These are phyloP conservation scores for Aspergillus texensis DNA, from an alignment of 2,329 filamentous ascomycete species.

Conservation along the genomic window DNA sequence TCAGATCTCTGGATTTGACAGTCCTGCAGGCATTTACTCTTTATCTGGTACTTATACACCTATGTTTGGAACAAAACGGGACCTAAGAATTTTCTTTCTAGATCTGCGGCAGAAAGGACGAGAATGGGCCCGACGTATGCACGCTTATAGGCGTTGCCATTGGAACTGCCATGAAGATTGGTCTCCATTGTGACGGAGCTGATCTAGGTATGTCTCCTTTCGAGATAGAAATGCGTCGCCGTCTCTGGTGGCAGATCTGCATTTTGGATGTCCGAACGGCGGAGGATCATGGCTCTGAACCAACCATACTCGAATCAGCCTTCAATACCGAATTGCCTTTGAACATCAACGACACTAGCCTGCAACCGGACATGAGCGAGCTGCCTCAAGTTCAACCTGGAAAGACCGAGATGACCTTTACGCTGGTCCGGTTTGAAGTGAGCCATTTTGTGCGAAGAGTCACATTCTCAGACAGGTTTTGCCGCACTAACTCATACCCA, in stretches of 20 bases:
- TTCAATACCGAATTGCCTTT: constrained; percentile 19
- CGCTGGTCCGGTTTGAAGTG: constrained; percentile 22
- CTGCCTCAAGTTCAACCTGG: not conserved
- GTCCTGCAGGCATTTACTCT: constrained; percentile 25
- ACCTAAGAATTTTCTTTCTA: constrained; percentile 4
- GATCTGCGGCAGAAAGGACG: constrained; percentile 19
- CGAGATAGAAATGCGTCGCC: constrained; percentile 23
- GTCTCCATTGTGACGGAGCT: constrained; percentile 17
- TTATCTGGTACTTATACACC: constrained; percentile 21
- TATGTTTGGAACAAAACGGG: too few species aligned
- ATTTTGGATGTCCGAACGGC: constrained; percentile 22
- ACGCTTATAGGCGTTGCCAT: constrained; percentile 14
- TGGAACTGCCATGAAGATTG: constrained; percentile 16
- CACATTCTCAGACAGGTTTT: constrained; percentile 25
- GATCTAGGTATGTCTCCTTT: constrained; percentile 13
- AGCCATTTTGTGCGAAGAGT: constrained; percentile 24
- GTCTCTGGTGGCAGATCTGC: constrained; percentile 30
- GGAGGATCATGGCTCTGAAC: constrained; percentile 16
- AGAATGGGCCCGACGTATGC: constrained; percentile 17
- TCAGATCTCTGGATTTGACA: constrained; percentile 17
- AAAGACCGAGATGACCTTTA: constrained; percentile 30
- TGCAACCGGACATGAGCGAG: constrained; percentile 17
- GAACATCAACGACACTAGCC: constrained; percentile 17
- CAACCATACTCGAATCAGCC: constrained; percentile 15
- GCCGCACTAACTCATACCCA: constrained; percentile 20